Conservation (phyloP, 2,329 filamentous ascomycete genomes). For the Fusarium algeriense region DNA sequence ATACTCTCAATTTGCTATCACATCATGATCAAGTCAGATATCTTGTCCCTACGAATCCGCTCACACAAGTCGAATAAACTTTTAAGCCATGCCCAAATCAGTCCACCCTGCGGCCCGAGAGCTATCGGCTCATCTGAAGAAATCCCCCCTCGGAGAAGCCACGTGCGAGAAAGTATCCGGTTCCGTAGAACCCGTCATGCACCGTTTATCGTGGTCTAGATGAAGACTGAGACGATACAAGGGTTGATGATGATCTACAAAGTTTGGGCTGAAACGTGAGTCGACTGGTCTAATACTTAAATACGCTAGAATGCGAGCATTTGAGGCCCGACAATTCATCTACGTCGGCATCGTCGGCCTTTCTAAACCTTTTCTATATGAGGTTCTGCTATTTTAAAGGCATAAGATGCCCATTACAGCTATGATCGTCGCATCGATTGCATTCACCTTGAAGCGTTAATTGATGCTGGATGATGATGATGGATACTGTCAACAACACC, state of each 20-base stretch:
- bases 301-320: not conserved
- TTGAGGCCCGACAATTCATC: conserved; percentile 12
- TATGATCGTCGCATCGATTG: not conserved
- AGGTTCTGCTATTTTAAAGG: not conserved
- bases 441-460: not conserved
- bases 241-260: conserved; percentile 24
- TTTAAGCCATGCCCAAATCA: conserved; percentile 30
- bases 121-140: conserved; percentile 7
- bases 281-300: conserved; percentile 12
- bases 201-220: not conserved
- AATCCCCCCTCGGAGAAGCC: conserved; percentile 5
- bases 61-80: conserved; percentile 8
- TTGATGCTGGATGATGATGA: not conserved
- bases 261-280: conserved; percentile 45
- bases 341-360: not conserved
- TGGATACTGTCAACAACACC: not conserved
- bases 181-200: not conserved
- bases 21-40: not conserved
- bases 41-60: not conserved
- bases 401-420: not conserved
- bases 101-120: conserved; percentile 33
- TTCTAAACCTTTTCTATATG: not conserved
- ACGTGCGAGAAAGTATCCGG: conserved; percentile 25
- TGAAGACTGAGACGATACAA: not conserved
- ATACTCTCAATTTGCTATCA: not conserved